Percentiles rank a stretch among this genome's conserved stretches.
Conservation (phyloP, 2,329 filamentous ascomycete genomes). For the Ophiostoma tasmaniense region DNA sequence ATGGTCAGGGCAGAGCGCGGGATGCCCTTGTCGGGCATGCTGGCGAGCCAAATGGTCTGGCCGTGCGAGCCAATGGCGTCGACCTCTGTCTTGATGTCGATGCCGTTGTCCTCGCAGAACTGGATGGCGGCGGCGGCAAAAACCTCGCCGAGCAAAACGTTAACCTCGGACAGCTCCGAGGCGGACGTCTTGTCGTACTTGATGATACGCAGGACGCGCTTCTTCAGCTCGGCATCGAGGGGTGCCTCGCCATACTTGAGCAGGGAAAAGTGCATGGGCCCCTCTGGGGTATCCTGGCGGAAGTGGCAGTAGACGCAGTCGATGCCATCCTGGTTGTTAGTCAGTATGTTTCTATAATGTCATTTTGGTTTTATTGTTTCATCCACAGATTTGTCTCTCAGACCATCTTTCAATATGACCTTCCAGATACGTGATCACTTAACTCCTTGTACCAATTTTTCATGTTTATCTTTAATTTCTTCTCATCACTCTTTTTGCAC, state of each 20-base stretch:
- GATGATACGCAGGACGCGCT: conserved; percentile 49
- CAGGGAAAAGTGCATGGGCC: conserved; percentile 47
- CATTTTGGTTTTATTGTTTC: background rate
- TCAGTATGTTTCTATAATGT: background rate
- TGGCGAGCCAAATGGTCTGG: conserved; percentile 49
- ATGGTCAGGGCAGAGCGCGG: conserved; percentile 44
- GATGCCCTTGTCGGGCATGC: conserved; percentile 41
- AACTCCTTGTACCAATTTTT: background rate
- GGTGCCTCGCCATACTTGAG: conserved; percentile 50
- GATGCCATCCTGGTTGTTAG: conserved; percentile 41
- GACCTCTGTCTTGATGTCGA: conserved; percentile 38
- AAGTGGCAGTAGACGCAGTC: conserved; percentile 52
- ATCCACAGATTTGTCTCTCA: background rate
- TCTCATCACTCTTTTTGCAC: background rate
- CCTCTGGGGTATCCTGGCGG: conserved; percentile 41
- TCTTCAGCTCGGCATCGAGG: conserved; percentile 45
- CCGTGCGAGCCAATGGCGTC: conserved; percentile 50
- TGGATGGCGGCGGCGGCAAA: conserved; percentile 44
- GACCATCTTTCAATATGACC: background rate
- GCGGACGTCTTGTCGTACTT: conserved; percentile 44
- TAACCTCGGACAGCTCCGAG: conserved; percentile 46
- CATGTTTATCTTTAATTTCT: background rate
- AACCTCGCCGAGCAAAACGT: conserved; percentile 47
- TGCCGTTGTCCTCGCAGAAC: conserved; percentile 38
- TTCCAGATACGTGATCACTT: background rate